Evolutionary conservation across 129 eudicot species (phyloP).

Genomic region (Logfia minima): DNA sequence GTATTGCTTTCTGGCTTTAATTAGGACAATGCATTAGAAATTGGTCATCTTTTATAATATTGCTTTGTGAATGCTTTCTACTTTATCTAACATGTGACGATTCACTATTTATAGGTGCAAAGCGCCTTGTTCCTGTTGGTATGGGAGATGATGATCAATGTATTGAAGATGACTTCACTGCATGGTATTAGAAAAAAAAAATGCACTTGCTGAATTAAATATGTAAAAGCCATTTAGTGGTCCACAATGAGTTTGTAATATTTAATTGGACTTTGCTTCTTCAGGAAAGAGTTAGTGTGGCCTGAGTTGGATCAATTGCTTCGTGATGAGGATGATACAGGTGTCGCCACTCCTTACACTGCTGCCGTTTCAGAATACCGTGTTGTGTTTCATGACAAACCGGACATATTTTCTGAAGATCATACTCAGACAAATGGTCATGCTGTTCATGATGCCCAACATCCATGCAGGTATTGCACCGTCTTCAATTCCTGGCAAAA

Average conservation of each 20-base stretch:
- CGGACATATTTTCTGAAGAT: conserved; percentile 35
- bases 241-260: conserved; percentile 13
- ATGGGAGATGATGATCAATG: conserved; percentile 99
- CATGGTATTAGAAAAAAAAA: conserved; percentile 57
- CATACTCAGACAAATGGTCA: conserved; percentile 63
- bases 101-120: conserved; percentile 60
- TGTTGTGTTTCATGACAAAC: conserved; percentile 64
- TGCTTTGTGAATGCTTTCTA: neutral
- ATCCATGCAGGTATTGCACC: conserved; percentile 76
- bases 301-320: conserved; percentile 92
- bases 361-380: conserved; percentile 94
- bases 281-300: conserved; percentile 89
- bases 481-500: neutral
- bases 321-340: conserved; percentile 68
- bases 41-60: neutral
- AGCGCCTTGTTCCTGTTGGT: conserved; percentile 86
- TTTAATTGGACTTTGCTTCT: conserved; percentile 25
- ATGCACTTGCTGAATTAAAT: neutral
- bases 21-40: neutral
- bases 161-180: conserved; percentile 95
- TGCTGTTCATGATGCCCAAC: conserved; percentile 85
- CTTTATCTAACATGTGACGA: neutral
- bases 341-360: conserved; percentile 84
- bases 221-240: neutral
- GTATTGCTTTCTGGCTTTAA: neutral